phyloP scores from a whole-genome alignment of 2,329 filamentous ascomycete genomes.

The Penicillium sp. region DNA sequence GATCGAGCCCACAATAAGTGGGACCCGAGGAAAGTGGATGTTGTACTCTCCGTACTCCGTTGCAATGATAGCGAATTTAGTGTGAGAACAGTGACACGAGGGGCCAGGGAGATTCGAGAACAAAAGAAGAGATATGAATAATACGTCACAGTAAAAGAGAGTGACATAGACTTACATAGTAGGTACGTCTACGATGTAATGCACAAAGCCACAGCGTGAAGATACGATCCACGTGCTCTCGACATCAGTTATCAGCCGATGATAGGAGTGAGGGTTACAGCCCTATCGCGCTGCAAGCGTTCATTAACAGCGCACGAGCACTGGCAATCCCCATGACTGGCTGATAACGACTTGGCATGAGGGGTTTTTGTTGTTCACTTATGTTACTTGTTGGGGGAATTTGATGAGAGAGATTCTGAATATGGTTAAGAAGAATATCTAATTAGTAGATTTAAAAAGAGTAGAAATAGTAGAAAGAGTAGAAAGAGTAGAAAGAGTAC shows the following conservation, averaged over 20 bases:
- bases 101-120: not conserved
- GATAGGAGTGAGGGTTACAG: conserved; percentile 12
- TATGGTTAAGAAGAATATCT: too few relatives aligned
- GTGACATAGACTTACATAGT: not conserved
- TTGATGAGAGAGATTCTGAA: too few relatives aligned
- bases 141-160: not conserved
- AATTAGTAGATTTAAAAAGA: too few relatives aligned
- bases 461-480: too few relatives aligned
- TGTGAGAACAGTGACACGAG: not conserved
- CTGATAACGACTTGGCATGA: conserved; percentile 14
- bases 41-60: not conserved
- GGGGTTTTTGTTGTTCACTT: conserved; percentile 9
- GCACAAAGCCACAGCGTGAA: too few relatives aligned
- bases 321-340: conserved; percentile 9
- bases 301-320: conserved; percentile 13
- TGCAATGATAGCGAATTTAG: too few relatives aligned
- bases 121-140: not conserved
- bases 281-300: conserved; percentile 13
- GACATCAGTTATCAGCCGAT: conserved; percentile 9
- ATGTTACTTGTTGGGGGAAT: not conserved
- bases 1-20: conserved; percentile 9
- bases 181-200: not conserved
- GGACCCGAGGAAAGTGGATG: conserved; percentile 10
- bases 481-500: too few relatives aligned
- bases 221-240: conserved; percentile 9